Conservation (phyloP, 208 protist species). For the Polymyxa betae region DNA sequence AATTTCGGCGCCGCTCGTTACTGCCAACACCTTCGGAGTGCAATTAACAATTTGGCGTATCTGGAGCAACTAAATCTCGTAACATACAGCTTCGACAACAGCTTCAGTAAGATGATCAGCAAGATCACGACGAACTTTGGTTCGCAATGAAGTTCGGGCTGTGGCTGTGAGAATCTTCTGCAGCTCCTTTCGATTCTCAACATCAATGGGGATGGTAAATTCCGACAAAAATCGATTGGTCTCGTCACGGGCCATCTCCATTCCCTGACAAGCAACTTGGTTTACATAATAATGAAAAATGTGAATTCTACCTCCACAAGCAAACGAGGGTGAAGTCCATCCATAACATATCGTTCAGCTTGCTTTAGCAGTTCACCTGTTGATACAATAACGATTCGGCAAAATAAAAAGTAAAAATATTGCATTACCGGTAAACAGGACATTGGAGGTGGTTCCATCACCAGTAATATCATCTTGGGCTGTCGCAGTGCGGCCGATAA, state of each 20-base stretch:
- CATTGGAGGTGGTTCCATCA: conserved; percentile 98
- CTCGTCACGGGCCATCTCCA: conserved; percentile 84
- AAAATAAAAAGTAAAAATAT: not conserved
- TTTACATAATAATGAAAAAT: too few species aligned
- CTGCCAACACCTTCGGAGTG: not conserved
- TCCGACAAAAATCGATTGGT: conserved; percentile 85
- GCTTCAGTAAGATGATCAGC: conserved; percentile 80
- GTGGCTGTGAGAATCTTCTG: conserved; percentile 86
- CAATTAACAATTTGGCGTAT: not conserved
- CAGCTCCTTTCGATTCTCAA: conserved; percentile 70
- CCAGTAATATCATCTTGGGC: conserved; percentile 99
- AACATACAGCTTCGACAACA: conserved; percentile 65
- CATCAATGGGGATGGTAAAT: conserved; percentile 74
- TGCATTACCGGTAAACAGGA: conserved; percentile 84
- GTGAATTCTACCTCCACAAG: conserved; percentile 87
- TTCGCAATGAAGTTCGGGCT: conserved; percentile 66
- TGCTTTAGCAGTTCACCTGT: conserved; percentile 99
- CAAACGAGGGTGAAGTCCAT: conserved; percentile 97
- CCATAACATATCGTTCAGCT: conserved; percentile 92
- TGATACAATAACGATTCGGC: conserved; percentile 54
- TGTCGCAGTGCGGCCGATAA: conserved; percentile 98
- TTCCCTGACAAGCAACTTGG: conserved; percentile 67
- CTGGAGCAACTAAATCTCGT: not conserved
- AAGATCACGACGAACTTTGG: conserved; percentile 75
- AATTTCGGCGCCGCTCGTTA: conserved; percentile 77